Evolutionary conservation across 345 rosid species (phyloP).

Genomic region (Corchorus capsularis): DNA sequence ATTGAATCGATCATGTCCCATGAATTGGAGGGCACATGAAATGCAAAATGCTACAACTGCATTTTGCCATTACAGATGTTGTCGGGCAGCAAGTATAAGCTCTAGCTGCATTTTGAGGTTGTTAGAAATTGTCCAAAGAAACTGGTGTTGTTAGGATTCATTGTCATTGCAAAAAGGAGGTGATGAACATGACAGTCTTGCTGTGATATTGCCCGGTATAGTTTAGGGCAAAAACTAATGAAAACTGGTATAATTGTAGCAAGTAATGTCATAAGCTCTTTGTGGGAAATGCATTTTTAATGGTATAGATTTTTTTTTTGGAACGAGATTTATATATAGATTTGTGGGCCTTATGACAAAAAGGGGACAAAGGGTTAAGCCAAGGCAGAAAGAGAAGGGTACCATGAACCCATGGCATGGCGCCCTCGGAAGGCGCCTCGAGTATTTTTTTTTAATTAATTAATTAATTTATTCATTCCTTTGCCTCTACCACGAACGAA

Average conservation of each 20-base stretch:
- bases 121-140: neutral
- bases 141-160: neutral
- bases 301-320: too few species aligned
- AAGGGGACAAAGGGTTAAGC: too few species aligned
- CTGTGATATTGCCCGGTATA: neutral
- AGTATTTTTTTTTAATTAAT: too few species aligned
- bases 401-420: too few species aligned
- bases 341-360: too few species aligned
- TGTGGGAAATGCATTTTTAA: neutral
- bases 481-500: too few species aligned
- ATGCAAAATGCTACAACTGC: neutral
- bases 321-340: too few species aligned
- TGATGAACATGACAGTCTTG: neutral
- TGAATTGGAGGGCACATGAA: neutral
- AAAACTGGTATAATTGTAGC: neutral
- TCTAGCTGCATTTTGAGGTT: neutral
- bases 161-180: neutral
- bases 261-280: neutral
- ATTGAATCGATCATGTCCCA: neutral
- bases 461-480: too few species aligned
- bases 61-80: neutral
- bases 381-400: too few species aligned
- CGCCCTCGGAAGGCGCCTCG: too few species aligned
- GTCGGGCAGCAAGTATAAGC: neutral
- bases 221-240: neutral